Percentiles rank a stretch among this genome's conserved stretches.
These are phyloP conservation scores for Oryza brachyantha DNA, from an alignment of 176 grass and related monocot species.

Conservation along the genomic window DNA sequence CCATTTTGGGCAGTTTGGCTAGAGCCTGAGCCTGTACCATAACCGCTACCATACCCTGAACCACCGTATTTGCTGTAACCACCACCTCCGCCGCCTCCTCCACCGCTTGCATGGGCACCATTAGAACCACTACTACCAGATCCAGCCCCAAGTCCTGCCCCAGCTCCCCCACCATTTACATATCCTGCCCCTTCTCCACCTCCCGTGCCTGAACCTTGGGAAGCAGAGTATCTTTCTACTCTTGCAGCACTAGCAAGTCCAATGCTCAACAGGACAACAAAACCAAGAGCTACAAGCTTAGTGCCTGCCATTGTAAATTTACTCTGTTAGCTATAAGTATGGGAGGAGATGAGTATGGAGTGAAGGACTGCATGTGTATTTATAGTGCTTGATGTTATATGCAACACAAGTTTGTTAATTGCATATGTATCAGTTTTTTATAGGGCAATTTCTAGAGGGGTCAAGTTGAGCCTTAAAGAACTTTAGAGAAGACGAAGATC, in stretches of 20 bases:
- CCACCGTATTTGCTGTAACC: not conserved
- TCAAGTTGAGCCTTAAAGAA: not conserved
- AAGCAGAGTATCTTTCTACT: conserved; percentile 30
- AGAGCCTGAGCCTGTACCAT: not conserved
- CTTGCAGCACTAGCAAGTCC: conserved; percentile 25
- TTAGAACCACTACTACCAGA: not conserved
- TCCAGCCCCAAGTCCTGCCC: not conserved
- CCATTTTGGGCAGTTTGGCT: not conserved
- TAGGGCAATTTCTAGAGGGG: not conserved
- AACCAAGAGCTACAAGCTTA: conserved; percentile 27
- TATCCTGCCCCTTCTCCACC: not conserved
- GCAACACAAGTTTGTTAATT: not conserved
- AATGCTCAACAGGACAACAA: conserved; percentile 40
- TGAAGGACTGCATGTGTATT: not conserved
- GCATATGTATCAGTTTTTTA: not conserved
- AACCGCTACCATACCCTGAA: not conserved
- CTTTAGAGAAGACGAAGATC: no score
- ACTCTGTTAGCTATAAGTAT: not conserved
- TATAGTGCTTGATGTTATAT: conserved; percentile 7
- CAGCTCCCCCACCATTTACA: not conserved
- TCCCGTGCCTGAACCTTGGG: conserved; percentile 15
- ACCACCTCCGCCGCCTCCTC: not conserved
- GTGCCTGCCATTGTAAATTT: conserved; percentile 21
- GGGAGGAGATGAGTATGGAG: not conserved
- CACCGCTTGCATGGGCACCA: conserved; percentile 13